Base-by-base conservation (phyloP, 129 eudicot genomes). In the Flaveria linearis region DNA sequence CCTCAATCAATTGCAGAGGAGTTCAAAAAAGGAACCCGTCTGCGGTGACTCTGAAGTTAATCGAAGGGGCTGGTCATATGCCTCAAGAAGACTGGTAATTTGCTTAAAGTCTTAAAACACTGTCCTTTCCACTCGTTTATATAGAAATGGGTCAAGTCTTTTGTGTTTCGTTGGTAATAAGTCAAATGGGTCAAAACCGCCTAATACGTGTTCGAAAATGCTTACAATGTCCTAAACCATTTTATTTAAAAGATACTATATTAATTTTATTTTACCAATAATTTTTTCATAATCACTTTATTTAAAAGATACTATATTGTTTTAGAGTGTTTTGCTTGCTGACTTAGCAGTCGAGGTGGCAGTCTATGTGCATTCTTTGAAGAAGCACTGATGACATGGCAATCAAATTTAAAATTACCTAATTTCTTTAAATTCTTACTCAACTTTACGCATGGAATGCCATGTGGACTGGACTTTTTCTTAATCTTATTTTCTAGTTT, bases 11-110 rank as follows among this genome's bases (percentile, higher is more conserved):
- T 94, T n/a, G 99, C 99, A 16, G 97, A 91, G 85, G 99, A 94
- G 73, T 94, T 94, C 72, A 77, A 87, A 75, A 89, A 91, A 68
- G 86, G 80, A 77, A 94, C 80, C 93, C 97, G 0, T 77, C 85
- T 72, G 68, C 62, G 2, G 79, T 94, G 68, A 81, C 89, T 90
- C 84, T 91, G 65, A 89, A 91, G 75, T 51, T 94, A 74, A 89
- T 94, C 33, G 99, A 94, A 89, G 99, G 99, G 51, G 99, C 99
- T 56, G 99, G 99, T 73, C 99, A 94, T 72, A 94, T 94, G 99
- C 99, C 99, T 71, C 99, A 94, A 75, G 99, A 94, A 82, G 99
- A 94, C 89, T 94, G 99, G 99, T 94, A 87, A 81, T 25, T 36
- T 69, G 42, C 36, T 74, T 39, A 36, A 36, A 36, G 7, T 36